Evolutionary conservation across 2,329 filamentous ascomycete species (phyloP).

Genomic region (Amauroascus niger): DNA sequence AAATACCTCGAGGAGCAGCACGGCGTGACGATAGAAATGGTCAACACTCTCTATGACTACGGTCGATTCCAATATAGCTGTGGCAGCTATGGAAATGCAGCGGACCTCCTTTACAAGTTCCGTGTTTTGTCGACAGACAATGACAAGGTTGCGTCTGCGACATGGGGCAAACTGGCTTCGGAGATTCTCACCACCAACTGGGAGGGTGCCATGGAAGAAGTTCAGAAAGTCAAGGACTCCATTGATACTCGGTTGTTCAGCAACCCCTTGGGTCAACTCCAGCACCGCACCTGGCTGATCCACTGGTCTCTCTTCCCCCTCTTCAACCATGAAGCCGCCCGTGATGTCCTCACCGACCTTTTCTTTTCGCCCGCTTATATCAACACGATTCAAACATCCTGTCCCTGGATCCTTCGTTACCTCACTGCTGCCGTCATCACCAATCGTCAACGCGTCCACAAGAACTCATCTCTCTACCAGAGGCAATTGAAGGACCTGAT

Average conservation of each 20-base stretch:
- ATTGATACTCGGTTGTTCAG: slow-evolving; percentile 94
- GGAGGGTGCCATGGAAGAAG: slow-evolving; percentile 85
- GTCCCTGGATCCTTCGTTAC: slow-evolving; percentile 94
- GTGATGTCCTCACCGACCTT: slow-evolving; percentile 84
- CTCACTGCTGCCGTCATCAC: slow-evolving; percentile 90
- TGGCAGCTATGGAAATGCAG: slow-evolving; percentile 81
- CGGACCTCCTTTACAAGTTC: slow-evolving; percentile 94
- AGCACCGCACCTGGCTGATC: slow-evolving; percentile 92
- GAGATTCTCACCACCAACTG: slow-evolving; percentile 94
- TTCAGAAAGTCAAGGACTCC: slow-evolving; percentile 78
- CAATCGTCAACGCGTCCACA: slow-evolving; percentile 71
- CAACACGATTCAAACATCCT: slow-evolving; percentile 98
- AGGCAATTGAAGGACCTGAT: slow-evolving; percentile 98
- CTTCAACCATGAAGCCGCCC: slow-evolving; percentile 91
- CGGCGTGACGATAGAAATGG: slow-evolving; percentile 88
- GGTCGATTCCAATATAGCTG: slow-evolving; percentile 98
- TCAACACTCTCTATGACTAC: slow-evolving; percentile 89
- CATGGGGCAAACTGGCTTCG: slow-evolving; percentile 94
- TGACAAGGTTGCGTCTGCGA: slow-evolving; percentile 90
- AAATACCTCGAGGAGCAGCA: slow-evolving; percentile 96
- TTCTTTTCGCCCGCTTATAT: slow-evolving; percentile 97
- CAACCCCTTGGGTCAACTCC: slow-evolving; percentile 89
- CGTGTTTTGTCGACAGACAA: slow-evolving; percentile 96
- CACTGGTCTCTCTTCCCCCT: slow-evolving; percentile 99
- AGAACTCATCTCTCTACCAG: slow-evolving; percentile 72